Evolutionary conservation across 306 rosid species (phyloP).

Genomic region (Medicago truncatula): MtrunA17r5.0-ANR NC_053042.1:53383001-53383500

Average conservation of each 20-base stretch:
- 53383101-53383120: constrained; percentile 59
- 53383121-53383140: constrained; percentile 53
- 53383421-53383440: not conserved
- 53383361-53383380: not conserved
- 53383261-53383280: constrained; percentile 51
- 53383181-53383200: not conserved
- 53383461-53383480: not conserved
- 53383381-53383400: not conserved
- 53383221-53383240: constrained; percentile 33
- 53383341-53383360: not conserved
- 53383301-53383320: constrained; percentile 39
- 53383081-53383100: constrained; percentile 72
- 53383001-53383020: constrained; percentile 62
- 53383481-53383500: not conserved
- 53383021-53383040: constrained; percentile 53
- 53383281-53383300: constrained; percentile 50
- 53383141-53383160: constrained; percentile 38
- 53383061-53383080: constrained; percentile 70
- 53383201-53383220: constrained; percentile 33
- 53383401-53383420: not conserved
- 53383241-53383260: constrained; percentile 41
- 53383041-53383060: constrained; percentile 67
- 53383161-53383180: constrained; percentile 18
- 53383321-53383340: not conserved
- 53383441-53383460: not conserved